Evolutionary conservation across 2,329 filamentous ascomycete genomes (phyloP).

Genomic region (Neocucurbitaria cava): DNA sequence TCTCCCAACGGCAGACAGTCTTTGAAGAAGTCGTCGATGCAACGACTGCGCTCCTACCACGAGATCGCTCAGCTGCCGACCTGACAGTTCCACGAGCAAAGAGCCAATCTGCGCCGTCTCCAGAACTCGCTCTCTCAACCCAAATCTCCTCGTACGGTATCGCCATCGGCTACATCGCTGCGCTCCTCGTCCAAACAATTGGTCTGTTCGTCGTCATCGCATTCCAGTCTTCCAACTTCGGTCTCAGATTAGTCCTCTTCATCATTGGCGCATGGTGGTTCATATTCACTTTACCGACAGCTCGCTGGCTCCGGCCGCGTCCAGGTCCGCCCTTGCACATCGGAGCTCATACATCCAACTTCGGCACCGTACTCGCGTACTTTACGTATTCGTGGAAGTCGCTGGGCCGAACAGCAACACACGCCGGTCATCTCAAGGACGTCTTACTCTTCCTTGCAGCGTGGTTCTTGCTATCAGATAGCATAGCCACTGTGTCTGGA

Average conservation of each 20-base stretch:
- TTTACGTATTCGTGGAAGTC: slow-evolving; percentile 85
- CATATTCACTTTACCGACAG: slow-evolving; percentile 85
- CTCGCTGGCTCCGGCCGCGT: slow-evolving; percentile 84
- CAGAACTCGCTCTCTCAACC: slow-evolving; percentile 81
- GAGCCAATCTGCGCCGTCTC: slow-evolving; percentile 56
- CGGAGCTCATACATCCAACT: slow-evolving; percentile 27
- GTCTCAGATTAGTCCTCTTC: slow-evolving; percentile 85
- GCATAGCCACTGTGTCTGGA: slow-evolving; percentile 90
- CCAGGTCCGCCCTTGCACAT: slow-evolving; percentile 76
- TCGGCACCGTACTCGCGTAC: slow-evolving; percentile 70
- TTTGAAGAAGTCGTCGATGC: slow-evolving; percentile 41
- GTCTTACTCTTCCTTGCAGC: slow-evolving; percentile 81
- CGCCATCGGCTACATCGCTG: slow-evolving; percentile 90
- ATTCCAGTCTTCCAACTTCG: slow-evolving; percentile 76
- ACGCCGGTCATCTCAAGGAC: slow-evolving; percentile 75
- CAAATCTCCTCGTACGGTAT: slow-evolving; percentile 92
- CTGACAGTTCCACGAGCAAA: slow-evolving; percentile 39
- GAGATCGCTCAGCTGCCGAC: slow-evolving; percentile 28
- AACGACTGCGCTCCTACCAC: slow-evolving; percentile 48
- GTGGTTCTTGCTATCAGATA: slow-evolving; percentile 95
- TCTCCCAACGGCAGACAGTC: slow-evolving; percentile 32
- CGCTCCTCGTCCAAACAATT: slow-evolving; percentile 81
- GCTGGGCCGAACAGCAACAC: slow-evolving; percentile 77
- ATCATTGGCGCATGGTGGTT: slow-evolving; percentile 93
- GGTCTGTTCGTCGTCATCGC: slow-evolving; percentile 74